Evolutionary conservation across 768 basidiomycete genomes (phyloP), one percentile per base, ranked within the genome.

Genomic region (Aureoboletus auriporus): DNA sequence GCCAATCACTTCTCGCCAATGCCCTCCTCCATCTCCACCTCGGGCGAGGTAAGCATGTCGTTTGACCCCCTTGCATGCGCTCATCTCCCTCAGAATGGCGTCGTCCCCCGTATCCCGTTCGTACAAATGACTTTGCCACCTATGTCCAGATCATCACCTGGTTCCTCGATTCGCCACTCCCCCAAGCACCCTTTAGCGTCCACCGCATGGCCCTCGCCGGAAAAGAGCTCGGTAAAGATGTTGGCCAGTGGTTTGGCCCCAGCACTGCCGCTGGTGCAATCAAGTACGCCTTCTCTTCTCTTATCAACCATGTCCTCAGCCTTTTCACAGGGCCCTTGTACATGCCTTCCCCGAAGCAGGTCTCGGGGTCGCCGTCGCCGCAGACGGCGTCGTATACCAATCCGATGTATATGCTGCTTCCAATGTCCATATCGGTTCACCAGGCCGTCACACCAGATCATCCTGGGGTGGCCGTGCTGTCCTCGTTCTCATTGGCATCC

Each of bases 171-270:
- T 84, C 86, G 2, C 94, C 94, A 0, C 77, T 84, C 0, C 81
- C 89, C 0, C 73, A 85, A 28, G 83, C 86, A 14, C 95, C 95
- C 0, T 99, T 99, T 64, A 89, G 89, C 55, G 90, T 99, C 7
- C 95, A 99, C 67, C 80, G 92, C 40, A 96, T 99, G 87, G 94
- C 94, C 0, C 72, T 93, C 17, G 87, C 93, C 0, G 95, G 95
- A 1, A 94, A 97, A 62, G 87, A 93, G 57, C 77, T 97, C 1
- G 95, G 95, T 11, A 97, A 90, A 52, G 90, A 93, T 55, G 88
- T 97, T 0, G 95, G 95, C 1, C 88, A 93, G 66, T 98, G 95
- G 95, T 98, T 98, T 60, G 95, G 95, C 0, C 95, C 95, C 0
- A 94, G 90, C 62, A 93, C 90, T 0, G 96, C 95, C n/a, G 93